phyloP scores from a whole-genome alignment of 139 green algal species.

The Auxenochlorella protothecoides region DNA sequence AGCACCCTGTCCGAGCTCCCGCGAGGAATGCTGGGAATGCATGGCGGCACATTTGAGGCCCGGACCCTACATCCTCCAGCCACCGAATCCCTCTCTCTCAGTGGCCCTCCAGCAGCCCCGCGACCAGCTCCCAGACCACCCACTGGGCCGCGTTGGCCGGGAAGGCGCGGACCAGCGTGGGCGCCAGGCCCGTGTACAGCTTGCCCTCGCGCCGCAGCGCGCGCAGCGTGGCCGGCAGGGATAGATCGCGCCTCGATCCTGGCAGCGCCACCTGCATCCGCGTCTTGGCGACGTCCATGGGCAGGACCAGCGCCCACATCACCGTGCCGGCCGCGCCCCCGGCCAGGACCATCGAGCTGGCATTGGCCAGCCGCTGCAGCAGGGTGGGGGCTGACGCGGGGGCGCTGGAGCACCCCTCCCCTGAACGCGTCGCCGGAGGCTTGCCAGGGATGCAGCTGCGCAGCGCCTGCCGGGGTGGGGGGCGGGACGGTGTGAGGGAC shows the following conservation, averaged over 20 bases:
- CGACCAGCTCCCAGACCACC: not conserved
- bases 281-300: conserved; percentile 71
- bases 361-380: conserved; percentile 22
- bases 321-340: conserved; percentile 51
- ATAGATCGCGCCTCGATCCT: conserved; percentile 35
- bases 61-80: too few species aligned
- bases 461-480: not conserved
- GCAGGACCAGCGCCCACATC: conserved; percentile 45
- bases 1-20: too few species aligned
- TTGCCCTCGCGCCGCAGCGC: conserved; percentile 26
- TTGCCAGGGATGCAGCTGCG: conserved; percentile 13
- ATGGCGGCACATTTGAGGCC: too few species aligned
- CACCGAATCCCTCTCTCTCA: too few species aligned
- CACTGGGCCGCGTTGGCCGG: conserved; percentile 73
- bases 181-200: conserved; percentile 51
- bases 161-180: conserved; percentile 59
- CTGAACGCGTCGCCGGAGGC: not conserved
- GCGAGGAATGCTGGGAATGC: too few species aligned
- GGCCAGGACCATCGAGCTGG: conserved; percentile 41
- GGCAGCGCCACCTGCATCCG: conserved; percentile 59
- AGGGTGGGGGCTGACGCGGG: not conserved
- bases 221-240: conserved; percentile 36
- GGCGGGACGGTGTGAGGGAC: too few species aligned
- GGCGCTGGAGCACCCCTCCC: not conserved
- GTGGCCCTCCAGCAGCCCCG: not conserved